Percentiles rank a stretch among this genome's conserved stretches.
phyloP scores from a whole-genome alignment of 225 moss, liverwort and hornwort species.

The Polytrichum formosum region DNA sequence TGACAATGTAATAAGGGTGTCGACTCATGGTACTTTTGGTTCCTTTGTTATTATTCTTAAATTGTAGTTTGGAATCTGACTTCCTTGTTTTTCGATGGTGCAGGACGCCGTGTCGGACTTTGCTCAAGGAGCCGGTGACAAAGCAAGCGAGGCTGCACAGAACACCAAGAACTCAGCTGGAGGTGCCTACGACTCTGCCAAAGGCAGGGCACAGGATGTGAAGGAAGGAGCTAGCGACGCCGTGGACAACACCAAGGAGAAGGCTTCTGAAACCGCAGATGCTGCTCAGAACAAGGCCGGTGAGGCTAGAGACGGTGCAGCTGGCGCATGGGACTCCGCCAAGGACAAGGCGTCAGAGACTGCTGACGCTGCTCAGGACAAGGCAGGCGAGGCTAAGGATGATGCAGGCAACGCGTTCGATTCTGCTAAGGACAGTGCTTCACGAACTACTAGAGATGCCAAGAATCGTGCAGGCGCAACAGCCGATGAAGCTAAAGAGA shows the following conservation, averaged over 20 bases:
- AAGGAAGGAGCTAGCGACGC: constrained; percentile 25
- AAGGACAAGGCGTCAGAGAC: constrained; percentile 15
- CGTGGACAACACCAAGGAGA: constrained; percentile 21
- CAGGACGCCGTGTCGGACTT: constrained; percentile 31
- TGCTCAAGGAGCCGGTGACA: constrained; percentile 26
- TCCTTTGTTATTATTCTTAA: not conserved
- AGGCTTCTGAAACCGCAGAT: constrained; percentile 9
- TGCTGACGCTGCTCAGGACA: constrained; percentile 7
- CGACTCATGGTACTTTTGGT: not conserved
- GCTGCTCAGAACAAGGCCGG: constrained; percentile 14
- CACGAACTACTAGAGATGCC: not conserved
- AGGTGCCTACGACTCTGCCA: constrained; percentile 23
- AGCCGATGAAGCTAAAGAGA: constrained; percentile 4
- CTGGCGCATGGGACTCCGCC: constrained; percentile 15
- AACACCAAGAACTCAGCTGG: constrained; percentile 29
- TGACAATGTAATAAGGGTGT: not conserved
- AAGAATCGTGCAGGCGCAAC: not conserved
- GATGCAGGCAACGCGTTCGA: not conserved
- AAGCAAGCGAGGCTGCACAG: constrained; percentile 14
- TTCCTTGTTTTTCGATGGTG: not conserved
- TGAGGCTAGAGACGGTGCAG: constrained; percentile 21
- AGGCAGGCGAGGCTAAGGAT: not conserved
- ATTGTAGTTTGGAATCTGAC: not conserved
- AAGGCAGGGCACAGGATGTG: constrained; percentile 18
- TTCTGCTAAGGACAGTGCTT: not conserved